These are phyloP conservation scores for Globisporangium barbulae DNA, from an alignment of 352 stramenopile genomes.

Conservation along the genomic window DNA sequence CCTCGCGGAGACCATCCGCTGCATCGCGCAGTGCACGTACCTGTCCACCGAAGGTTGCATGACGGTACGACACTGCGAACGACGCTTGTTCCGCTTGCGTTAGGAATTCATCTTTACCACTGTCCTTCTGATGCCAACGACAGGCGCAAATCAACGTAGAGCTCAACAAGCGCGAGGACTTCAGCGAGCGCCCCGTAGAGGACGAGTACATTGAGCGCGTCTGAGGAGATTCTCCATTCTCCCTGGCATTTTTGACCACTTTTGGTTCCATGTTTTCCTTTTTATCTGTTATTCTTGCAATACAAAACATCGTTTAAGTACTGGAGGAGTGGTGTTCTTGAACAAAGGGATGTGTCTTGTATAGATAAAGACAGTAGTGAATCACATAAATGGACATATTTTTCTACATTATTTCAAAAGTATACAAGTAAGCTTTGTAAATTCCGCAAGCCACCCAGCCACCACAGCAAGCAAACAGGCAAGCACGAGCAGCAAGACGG, in stretches of 20 bases:
- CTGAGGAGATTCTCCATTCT: slow-evolving; percentile 17
- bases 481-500: neutral
- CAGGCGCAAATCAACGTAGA: slow-evolving; percentile 90
- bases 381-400: too few relatives aligned
- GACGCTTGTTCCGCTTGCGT: neutral
- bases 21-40: slow-evolving; percentile 91
- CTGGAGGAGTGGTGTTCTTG: too few relatives aligned
- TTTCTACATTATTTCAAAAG: too few relatives aligned
- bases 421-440: too few relatives aligned
- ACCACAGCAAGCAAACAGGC: too few relatives aligned
- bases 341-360: too few relatives aligned
- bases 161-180: slow-evolving; percentile 82
- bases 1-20: slow-evolving; percentile 79
- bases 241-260: neutral
- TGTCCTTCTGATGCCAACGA: neutral
- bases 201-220: slow-evolving; percentile 72
- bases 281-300: neutral
- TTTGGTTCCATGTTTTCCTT: neutral
- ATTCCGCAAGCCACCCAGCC: too few relatives aligned
- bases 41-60: slow-evolving; percentile 91
- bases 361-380: too few relatives aligned
- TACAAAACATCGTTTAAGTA: too few relatives aligned
- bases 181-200: slow-evolving; percentile 23
- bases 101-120: neutral
- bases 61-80: slow-evolving; percentile 44